These are phyloP conservation scores for Backusella luteola DNA, from an alignment of 192 early-diverging fungal genomes.

Conservation along the genomic window DNA sequence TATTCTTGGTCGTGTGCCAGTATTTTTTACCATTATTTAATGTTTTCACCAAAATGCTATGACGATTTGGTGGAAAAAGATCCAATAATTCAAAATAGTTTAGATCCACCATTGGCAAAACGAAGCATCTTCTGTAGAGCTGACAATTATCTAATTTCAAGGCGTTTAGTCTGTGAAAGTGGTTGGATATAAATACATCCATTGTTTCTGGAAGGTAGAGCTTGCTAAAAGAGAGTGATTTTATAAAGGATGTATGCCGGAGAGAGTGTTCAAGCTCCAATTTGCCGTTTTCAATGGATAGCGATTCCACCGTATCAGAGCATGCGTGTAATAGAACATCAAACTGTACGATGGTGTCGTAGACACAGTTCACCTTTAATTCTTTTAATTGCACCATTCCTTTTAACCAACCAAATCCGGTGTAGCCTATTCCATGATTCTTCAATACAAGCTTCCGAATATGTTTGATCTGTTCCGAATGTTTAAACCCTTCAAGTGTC, in stretches of 20 bases:
- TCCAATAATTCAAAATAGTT: not conserved
- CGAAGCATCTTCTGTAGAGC: not conserved
- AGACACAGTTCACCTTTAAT: not conserved
- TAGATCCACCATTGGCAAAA: not conserved
- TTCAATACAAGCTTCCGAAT: not conserved
- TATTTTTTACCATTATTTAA: not conserved
- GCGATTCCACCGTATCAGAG: not conserved
- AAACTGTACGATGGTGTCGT: not conserved
- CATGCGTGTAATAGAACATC: not conserved
- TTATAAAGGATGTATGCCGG: not conserved
- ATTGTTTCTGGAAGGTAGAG: not conserved
- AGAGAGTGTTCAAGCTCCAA: not conserved
- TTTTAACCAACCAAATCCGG: not conserved
- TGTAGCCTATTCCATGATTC: not conserved
- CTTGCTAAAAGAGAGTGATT: not conserved
- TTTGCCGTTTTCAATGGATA: not conserved
- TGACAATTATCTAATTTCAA: not conserved
- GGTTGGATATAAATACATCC: not conserved
- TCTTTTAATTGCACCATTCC: not conserved
- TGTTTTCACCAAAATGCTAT: not conserved
- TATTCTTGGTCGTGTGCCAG: not conserved
- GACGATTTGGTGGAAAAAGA: not conserved
- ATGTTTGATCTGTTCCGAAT: not conserved
- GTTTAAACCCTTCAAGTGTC: not conserved
- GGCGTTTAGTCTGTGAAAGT: not conserved